Conservation (phyloP, 306 rosid species). For the Trifolium repens region DNA sequence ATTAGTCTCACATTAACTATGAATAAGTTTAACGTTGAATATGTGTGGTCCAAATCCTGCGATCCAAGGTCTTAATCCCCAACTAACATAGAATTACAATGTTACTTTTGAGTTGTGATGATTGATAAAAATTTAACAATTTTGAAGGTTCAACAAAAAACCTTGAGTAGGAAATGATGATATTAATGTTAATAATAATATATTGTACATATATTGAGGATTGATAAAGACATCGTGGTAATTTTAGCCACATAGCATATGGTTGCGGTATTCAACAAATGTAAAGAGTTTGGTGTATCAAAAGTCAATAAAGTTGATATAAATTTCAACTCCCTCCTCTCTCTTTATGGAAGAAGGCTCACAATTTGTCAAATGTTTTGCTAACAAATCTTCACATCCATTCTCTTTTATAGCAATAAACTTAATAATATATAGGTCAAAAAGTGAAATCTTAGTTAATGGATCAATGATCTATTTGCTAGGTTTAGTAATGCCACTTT, state of each 20-base stretch:
- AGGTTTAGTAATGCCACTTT: not conserved
- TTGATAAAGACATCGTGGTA: constrained; percentile 44
- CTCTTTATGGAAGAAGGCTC: constrained; percentile 39
- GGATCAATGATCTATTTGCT: constrained; percentile 14
- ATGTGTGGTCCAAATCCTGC: too few relatives aligned
- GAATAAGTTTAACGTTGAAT: too few relatives aligned
- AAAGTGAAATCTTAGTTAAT: constrained; percentile 35
- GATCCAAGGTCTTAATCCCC: too few relatives aligned
- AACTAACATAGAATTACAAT: too few relatives aligned
- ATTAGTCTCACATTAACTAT: too few relatives aligned
- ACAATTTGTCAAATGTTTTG: constrained; percentile 52
- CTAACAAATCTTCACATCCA: constrained; percentile 40
- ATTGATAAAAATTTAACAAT: constrained; percentile 7
- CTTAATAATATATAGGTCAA: constrained; percentile 34
- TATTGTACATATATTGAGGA: constrained; percentile 6
- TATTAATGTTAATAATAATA: not conserved
- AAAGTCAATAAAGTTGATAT: constrained; percentile 61
- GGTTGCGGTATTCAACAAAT: constrained; percentile 50
- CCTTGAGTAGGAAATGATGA: constrained; percentile 36
- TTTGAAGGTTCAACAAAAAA: constrained; percentile 25
- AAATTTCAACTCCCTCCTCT: constrained; percentile 47
- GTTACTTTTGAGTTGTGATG: too few relatives aligned
- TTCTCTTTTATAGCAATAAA: constrained; percentile 32
- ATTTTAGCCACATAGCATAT: constrained; percentile 43
- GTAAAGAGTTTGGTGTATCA: constrained; percentile 47